Evolutionary conservation across 2,329 filamentous ascomycete species (phyloP), one percentile per base, ranked within the genome.

Genomic region (Endocalyx cinctus): DNA sequence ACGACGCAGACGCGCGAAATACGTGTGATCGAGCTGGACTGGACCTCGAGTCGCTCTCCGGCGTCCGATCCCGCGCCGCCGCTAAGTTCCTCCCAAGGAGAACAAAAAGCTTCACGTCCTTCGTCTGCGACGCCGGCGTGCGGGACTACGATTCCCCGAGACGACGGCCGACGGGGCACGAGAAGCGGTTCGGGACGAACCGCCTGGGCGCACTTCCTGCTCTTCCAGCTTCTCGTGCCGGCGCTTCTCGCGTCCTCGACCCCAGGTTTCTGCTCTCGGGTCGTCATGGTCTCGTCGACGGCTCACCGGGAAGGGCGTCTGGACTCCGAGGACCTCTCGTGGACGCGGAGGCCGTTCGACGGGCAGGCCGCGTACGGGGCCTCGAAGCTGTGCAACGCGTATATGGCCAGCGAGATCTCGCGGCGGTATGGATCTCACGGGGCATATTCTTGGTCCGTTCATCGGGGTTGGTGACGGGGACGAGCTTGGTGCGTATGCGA

Each of bases 141-240:
- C 67, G 72, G n/a, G n/a, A n/a, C n/a, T n/a, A n/a, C n/a, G n/a
- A n/a, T n/a, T n/a, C n/a, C n/a, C n/a, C n/a, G n/a, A n/a, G 13
- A 31, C 39, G 16, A 72, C 66, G 1, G 42, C 43, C 15, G 69
- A 73, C 39, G 69, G 69, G n/a, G n/a, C 65, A 65, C 42, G 72
- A 78, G 39, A 46, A 51, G 0, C 72, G 76, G 39, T 66, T 75
- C 41, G 71, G 60, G n/a, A 69, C 63, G 2, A 74, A 75, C 46
- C 65, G 77, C 45, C 54, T 78, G 2, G 60, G 54, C 4, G n/a
- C 71, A 76, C 48, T 40, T 43, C 29, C 35, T 43, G 11, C 45
- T 77, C 11, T 69, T 72, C 38, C 58, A 70, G 17, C 57, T 72
- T 2, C 52, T 76, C 16, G 66, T 67, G 31, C 51, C 60, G 4